Percentiles rank a stretch among this genome's conserved stretches.
phyloP scores from a whole-genome alignment of 352 stramenopile species.

The Sclerospora graminicola region DNA sequence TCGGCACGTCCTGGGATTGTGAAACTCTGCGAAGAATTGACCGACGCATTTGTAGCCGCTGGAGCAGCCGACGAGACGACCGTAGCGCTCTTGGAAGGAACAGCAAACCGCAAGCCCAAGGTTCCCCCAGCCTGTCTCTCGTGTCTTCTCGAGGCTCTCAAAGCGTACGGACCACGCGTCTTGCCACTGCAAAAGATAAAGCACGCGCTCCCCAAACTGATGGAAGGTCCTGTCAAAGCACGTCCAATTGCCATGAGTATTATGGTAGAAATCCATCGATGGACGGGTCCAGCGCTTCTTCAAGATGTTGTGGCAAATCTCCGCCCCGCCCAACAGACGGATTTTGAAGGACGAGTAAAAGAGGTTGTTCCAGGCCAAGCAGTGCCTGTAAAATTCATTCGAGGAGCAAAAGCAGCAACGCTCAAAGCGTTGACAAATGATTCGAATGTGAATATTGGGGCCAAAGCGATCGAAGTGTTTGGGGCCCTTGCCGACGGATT shows the following conservation, averaged over 20 bases:
- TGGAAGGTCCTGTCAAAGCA: constrained; percentile 78
- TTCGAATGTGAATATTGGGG: constrained; percentile 83
- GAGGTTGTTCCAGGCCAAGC: constrained; percentile 59
- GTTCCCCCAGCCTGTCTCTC: constrained; percentile 63
- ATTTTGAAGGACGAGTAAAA: constrained; percentile 71
- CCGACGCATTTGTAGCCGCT: constrained; percentile 59
- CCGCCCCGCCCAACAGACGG: constrained; percentile 71
- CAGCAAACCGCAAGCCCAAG: constrained; percentile 83
- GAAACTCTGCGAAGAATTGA: constrained; percentile 72
- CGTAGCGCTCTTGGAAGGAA: constrained; percentile 63
- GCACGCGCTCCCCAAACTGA: constrained; percentile 46
- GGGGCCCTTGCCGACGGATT: constrained; percentile 68
- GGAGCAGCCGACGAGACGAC: constrained; percentile 72
- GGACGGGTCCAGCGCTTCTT: constrained; percentile 61
- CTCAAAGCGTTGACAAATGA: constrained; percentile 74
- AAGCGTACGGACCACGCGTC: constrained; percentile 69
- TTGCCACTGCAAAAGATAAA: constrained; percentile 67
- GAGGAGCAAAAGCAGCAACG: constrained; percentile 53
- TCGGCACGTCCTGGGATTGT: constrained; percentile 62
- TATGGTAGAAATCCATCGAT: constrained; percentile 73
- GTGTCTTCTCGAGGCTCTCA: constrained; percentile 57
- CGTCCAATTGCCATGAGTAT: constrained; percentile 71
- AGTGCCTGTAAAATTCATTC: constrained; percentile 55
- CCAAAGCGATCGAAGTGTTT: constrained; percentile 78
- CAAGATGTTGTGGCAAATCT: constrained; percentile 75